Base-by-base conservation (phyloP, 805 yeast genomes). In the Schizosaccharomyces osmophilus region DNA sequence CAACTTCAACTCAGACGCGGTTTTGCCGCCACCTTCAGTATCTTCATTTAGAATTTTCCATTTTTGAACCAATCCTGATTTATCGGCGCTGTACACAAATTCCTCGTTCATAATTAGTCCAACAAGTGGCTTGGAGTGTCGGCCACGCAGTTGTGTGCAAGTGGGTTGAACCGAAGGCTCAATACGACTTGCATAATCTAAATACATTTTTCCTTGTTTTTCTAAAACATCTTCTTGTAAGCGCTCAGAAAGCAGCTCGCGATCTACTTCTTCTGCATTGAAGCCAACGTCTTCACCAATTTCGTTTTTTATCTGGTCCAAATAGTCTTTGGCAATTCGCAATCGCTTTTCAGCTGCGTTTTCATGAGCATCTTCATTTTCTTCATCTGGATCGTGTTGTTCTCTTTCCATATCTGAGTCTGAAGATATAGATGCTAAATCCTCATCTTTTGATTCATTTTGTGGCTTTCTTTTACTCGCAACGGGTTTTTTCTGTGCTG, bases 311-410 rank as follows among this genome's bases (percentile, higher is more conserved):
- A 93, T 73, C 68, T 84, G 85, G 58, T 84, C 88, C 64, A 93
- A 74, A 71, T 93, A 93, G 71, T 89, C 93, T 71, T 88, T 88
- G 19, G 97, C 97, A 63, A 93, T 77, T 68, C 97, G 77, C 73
- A 98, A 80, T 72, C 98, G 81, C 72, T 87, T 88, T 68, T 93
- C 98, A 0, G 95, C 94, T 8, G 89, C 94, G 59, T 81, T 80
- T 71, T 90, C 97, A 19, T 76, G 19, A 24, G 36, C 19, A 51
- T 51, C 57, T 51, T 51, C 57, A 24, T 51, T 29, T 29, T 51
- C 57, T 29, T 51, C 57, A 24, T 51, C 57, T 1, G 36, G 19
- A 24, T 51, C 57, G 36, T 51, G 5, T 29, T 24, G 19, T 24
- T 19, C 31, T 6, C 36, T 29, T 19, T 51, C 32, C 2, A 51